A percentile compares a stretch with the other conserved stretches of the same genome.
These are phyloP conservation scores for Extremus antarcticus DNA, from an alignment of 495 filamentous ascomycete genomes.

Conservation along the genomic window DNA sequence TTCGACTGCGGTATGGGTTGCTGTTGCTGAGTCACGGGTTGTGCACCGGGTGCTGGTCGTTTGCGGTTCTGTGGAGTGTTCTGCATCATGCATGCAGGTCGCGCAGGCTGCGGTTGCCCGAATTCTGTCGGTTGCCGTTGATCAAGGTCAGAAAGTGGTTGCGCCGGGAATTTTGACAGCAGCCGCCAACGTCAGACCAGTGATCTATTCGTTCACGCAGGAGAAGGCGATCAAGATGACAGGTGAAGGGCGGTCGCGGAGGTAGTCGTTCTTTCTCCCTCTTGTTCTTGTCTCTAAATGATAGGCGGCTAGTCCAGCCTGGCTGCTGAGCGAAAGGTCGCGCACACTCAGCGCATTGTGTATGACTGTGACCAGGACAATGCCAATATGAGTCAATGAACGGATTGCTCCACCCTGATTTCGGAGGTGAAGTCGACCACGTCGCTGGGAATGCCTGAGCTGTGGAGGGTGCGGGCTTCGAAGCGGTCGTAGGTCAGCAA, in stretches of 20 bases:
- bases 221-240: not conserved
- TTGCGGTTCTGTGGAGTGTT: constrained; percentile 40
- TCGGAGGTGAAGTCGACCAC: no score
- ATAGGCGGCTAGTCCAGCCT: not conserved
- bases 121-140: not conserved
- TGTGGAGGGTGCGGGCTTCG: no score
- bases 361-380: not conserved
- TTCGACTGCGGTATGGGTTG: constrained; percentile 26
- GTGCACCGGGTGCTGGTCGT: constrained; percentile 61
- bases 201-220: no score
- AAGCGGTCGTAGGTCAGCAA: no score
- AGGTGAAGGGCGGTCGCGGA: not conserved
- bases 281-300: not conserved
- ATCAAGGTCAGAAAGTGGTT: not conserved
- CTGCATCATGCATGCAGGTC: not conserved
- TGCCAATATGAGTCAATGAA: not conserved
- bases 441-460: no score
- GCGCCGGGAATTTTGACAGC: no score
- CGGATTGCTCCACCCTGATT: not conserved
- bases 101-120: not conserved
- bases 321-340: not conserved
- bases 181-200: no score
- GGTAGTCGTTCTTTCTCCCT: not conserved
- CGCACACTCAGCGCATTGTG: not conserved
- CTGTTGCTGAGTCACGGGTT: constrained; percentile 43